Conservation (phyloP, 164 flowering plant species). For the Chimonanthus praecox region DNA sequence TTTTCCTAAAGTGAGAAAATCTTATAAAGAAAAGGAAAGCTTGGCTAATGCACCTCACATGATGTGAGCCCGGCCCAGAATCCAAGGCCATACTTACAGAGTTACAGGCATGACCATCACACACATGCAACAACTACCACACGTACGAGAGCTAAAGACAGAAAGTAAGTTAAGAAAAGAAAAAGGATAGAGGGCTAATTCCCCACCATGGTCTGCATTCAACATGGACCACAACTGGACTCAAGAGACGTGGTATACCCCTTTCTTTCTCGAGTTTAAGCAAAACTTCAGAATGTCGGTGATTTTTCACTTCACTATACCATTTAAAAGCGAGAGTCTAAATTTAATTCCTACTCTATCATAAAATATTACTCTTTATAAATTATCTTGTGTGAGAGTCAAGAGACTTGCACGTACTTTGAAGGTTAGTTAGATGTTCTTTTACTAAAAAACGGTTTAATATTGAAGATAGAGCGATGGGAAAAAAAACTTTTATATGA, state of each 20-base stretch:
- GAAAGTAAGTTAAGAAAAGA: not conserved
- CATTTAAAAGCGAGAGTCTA: too few relatives aligned
- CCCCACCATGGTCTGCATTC: not conserved
- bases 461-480: too few relatives aligned
- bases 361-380: too few relatives aligned
- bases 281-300: not conserved
- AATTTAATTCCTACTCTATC: too few relatives aligned
- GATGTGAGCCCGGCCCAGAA: not conserved
- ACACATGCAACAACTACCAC: not conserved
- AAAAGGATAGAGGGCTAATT: not conserved
- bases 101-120: not conserved
- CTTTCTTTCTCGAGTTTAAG: not conserved
- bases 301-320: not conserved
- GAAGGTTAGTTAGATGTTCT: too few relatives aligned
- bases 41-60: not conserved
- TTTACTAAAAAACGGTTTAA: too few relatives aligned
- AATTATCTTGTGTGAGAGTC: too few relatives aligned
- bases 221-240: not conserved
- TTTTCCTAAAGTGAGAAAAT: not conserved
- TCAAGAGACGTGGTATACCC: not conserved
- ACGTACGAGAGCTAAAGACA: not conserved
- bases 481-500: too few relatives aligned
- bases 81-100: not conserved
- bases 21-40: not conserved
- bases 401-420: too few relatives aligned